Evolutionary conservation across 1,139 yeast species (phyloP).

Genomic region (Geotrichum europaeum): DNA sequence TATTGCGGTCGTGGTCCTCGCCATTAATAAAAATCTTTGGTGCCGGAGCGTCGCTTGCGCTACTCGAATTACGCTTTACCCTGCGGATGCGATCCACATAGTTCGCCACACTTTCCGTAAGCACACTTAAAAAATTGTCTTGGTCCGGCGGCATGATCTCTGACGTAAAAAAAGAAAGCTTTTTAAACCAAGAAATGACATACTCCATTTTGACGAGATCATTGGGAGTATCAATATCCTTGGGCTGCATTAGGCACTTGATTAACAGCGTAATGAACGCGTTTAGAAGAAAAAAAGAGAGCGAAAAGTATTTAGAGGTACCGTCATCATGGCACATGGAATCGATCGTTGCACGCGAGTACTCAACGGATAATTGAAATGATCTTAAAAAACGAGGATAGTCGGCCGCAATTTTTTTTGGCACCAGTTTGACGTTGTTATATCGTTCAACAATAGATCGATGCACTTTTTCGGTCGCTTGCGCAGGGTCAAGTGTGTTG

Average conservation of each 20-base stretch:
- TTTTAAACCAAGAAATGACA: neutral
- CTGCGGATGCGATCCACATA: neutral
- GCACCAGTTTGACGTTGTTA: constrained; percentile 9
- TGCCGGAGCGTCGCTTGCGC: neutral
- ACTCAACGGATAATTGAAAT: constrained; percentile 24
- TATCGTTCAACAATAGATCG: neutral
- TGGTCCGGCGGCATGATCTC: neutral
- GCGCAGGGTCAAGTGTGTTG: neutral
- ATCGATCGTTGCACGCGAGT: constrained; percentile 25
- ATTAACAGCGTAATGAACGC: constrained; percentile 28
- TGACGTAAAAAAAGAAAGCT: neutral
- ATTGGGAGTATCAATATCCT: neutral
- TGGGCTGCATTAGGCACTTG: constrained; percentile 18
- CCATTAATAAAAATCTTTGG: neutral
- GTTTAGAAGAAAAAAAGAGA: constrained; percentile 18
- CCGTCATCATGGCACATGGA: neutral
- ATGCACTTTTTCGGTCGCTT: neutral
- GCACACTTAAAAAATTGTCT: neutral
- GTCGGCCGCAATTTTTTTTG: constrained; percentile 2
- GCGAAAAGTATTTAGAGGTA: neutral
- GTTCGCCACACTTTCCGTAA: neutral
- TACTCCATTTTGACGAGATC: constrained; percentile 2
- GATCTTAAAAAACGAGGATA: constrained; percentile 24
- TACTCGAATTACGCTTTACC: neutral
- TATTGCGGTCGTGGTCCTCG: neutral